Base-by-base conservation (phyloP, 768 basidiomycete species). In the Crucibulum laeve region DNA sequence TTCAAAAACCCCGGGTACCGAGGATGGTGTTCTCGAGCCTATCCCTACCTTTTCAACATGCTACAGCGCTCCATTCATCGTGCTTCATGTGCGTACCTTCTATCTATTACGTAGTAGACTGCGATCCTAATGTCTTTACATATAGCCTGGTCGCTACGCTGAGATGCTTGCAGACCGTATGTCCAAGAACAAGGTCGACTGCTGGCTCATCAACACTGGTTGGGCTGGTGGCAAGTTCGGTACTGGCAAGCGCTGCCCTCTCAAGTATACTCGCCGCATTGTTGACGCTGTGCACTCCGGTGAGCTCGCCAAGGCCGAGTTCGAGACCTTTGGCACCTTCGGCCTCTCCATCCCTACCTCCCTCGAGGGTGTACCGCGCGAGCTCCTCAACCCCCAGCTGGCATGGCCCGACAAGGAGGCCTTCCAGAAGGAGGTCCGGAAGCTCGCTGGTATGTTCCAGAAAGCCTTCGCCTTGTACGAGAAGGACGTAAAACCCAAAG, bases 21-120 rank as follows among this genome's bases (percentile, higher is more conserved):
- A 98, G 62, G 95, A 97, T 57, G 95, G 95, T 60, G 89, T 99
- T 22, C 77, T 96, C 35, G 96, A 99, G 64, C 96, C 96, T 46
- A 94, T 95, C 50, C 96, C 96, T 18, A 98, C 96, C 32, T 99
- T 99, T 80, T 96, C 93, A 15, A 97, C 94, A 24, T 98, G 96
- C 69, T 99, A 97, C 79, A 89, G 87, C 53, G 92, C 94, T 32
- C 96, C 96, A n/a, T 98, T 99, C 80, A 97, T 99, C 62, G 86
- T 97, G 53, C 88, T 96, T 44, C 95, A 96, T 67, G 83, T 85
- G 60, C 30, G 81, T 67, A 24, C 11, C 11, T 19, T n/a, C 19
- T 15, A 25, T 33, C 43, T 45, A 34, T 25, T 42, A 5, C 41
- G 35, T 23, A 38, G 25, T 44, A 10, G 4, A 14, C 1, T 10